These are phyloP conservation scores for Populus hybrid DNA, from an alignment of 441 rosid species.

Conservation along the genomic window DNA sequence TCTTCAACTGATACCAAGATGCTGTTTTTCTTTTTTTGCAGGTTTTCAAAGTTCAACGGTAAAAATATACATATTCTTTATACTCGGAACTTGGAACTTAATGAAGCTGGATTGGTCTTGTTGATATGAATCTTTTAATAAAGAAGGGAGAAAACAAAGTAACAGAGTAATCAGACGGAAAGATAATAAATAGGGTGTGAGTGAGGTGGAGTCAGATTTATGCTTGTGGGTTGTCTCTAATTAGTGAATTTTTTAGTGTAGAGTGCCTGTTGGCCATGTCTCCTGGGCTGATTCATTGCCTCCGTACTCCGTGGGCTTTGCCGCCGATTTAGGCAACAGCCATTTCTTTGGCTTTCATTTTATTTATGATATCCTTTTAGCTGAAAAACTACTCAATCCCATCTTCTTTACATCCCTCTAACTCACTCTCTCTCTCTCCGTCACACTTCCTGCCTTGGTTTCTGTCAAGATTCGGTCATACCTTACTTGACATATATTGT, in stretches of 20 bases:
- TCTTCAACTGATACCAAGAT: constrained; percentile 69
- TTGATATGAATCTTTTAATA: constrained; percentile 35
- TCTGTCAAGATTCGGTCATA: constrained; percentile 65
- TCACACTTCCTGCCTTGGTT: constrained; percentile 45
- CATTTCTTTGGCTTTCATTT: constrained; percentile 50
- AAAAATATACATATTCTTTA: constrained; percentile 25
- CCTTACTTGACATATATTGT: constrained; percentile 34
- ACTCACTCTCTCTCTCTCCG: constrained; percentile 27
- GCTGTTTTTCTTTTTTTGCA: constrained; percentile 82
- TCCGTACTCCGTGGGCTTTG: constrained; percentile 78
- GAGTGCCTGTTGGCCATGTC: constrained; percentile 62
- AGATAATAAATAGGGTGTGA: constrained; percentile 29
- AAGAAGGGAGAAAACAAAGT: constrained; percentile 25
- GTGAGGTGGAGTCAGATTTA: constrained; percentile 60
- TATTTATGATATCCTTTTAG: constrained; percentile 51
- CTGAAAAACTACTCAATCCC: constrained; percentile 33
- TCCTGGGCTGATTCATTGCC: constrained; percentile 49
- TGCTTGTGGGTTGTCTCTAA: constrained; percentile 45
- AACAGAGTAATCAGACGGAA: constrained; percentile 32
- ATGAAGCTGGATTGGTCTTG: constrained; percentile 26
- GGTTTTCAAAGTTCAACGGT: constrained; percentile 60
- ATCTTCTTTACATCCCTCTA: constrained; percentile 19
- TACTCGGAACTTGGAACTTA: constrained; percentile 55
- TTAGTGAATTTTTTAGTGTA: constrained; percentile 44
- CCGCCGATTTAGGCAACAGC: constrained; percentile 57